These are phyloP conservation scores for Komagataella pastoris DNA, from an alignment of 805 yeast species.

Conservation along the genomic window DNA sequence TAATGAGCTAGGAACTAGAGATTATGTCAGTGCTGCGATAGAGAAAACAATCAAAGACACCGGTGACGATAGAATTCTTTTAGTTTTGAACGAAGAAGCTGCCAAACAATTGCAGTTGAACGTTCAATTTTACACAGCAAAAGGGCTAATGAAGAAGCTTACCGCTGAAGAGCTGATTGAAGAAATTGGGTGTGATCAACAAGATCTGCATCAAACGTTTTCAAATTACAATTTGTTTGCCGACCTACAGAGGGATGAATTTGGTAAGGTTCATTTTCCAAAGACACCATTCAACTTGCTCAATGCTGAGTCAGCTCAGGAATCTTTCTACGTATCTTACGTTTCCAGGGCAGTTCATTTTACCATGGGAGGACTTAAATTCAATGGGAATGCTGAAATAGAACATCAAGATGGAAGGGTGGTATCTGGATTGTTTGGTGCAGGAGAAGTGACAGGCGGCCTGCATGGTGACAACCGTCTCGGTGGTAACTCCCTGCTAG, in stretches of 20 bases:
- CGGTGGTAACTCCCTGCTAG: conserved; percentile 44
- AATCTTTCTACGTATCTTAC: conserved; percentile 34
- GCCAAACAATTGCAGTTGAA: conserved; percentile 33
- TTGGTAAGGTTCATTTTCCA: conserved; percentile 35
- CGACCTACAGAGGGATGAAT: conserved; percentile 18
- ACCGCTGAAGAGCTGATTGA: conserved; percentile 28
- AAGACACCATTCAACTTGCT: conserved; percentile 27
- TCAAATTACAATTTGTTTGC: conserved; percentile 27
- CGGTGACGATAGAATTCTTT: conserved; percentile 20
- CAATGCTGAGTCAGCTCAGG: conserved; percentile 9
- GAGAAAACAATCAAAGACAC: conserved; percentile 19
- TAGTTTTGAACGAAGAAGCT: conserved; percentile 33
- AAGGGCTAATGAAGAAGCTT: conserved; percentile 37
- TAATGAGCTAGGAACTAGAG: conserved; percentile 24
- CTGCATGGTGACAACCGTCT: conserved; percentile 53
- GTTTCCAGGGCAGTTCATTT: conserved; percentile 48
- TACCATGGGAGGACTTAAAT: conserved; percentile 57
- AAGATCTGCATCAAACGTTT: conserved; percentile 19
- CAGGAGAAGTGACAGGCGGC: conserved; percentile 60
- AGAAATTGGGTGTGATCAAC: conserved; percentile 22
- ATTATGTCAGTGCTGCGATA: conserved; percentile 46
- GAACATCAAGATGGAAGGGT: conserved; percentile 16
- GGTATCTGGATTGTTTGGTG: conserved; percentile 39
- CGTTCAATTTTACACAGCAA: conserved; percentile 40
- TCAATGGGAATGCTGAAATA: conserved; percentile 29